Evolutionary conservation across 139 green algal genomes (phyloP).

Genomic region (Zygnema cylindricum): DNA sequence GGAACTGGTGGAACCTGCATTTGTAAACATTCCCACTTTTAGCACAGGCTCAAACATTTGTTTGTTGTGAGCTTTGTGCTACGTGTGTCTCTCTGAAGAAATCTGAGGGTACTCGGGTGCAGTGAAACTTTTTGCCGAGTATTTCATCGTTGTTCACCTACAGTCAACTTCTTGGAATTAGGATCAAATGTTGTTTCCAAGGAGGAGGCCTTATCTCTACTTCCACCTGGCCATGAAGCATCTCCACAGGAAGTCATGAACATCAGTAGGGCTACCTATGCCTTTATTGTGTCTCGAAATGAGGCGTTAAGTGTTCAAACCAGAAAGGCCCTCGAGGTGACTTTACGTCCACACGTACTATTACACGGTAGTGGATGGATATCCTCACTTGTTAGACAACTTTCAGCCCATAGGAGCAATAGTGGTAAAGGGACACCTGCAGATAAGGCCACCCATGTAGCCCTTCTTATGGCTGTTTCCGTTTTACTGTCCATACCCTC

Average conservation of each 20-base stretch:
- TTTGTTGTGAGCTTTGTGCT: too few relatives aligned
- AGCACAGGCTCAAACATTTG: too few relatives aligned
- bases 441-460: not conserved
- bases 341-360: not conserved
- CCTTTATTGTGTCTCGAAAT: not conserved
- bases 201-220: not conserved
- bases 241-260: not conserved
- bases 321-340: not conserved
- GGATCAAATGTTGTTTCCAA: not conserved
- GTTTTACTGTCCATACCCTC: not conserved
- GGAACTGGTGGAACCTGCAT: too few relatives aligned
- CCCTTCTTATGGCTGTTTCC: not conserved
- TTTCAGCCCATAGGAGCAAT: not conserved
- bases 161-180: not conserved
- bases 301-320: not conserved
- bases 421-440: not conserved
- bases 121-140: not conserved
- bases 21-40: too few relatives aligned
- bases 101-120: too few relatives aligned
- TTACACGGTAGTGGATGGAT: not conserved
- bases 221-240: not conserved
- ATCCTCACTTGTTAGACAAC: not conserved
- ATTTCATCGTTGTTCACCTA: not conserved
- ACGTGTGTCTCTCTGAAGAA: too few relatives aligned
- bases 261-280: not conserved